Conservation (phyloP, 768 basidiomycete species). For the Russula foetens region DNA sequence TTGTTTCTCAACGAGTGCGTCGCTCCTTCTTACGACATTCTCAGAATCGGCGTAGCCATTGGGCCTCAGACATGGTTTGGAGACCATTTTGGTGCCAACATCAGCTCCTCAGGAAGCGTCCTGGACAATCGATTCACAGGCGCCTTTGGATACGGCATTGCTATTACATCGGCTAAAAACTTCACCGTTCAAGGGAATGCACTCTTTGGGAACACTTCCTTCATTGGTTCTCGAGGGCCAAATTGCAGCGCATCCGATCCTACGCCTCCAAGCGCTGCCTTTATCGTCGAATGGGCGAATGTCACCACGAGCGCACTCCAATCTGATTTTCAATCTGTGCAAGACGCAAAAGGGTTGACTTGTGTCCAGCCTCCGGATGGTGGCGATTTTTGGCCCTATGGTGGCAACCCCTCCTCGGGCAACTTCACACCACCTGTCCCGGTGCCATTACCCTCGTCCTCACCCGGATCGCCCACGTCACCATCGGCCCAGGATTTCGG, state of each 20-base stretch:
- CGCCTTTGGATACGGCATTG: conserved; percentile 70
- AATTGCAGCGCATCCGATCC: conserved; percentile 47
- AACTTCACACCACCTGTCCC: conserved; percentile 23
- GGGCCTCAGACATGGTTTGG: conserved; percentile 76
- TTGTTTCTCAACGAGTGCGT: background rate
- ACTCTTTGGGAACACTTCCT: conserved; percentile 62
- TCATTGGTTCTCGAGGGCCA: conserved; percentile 60
- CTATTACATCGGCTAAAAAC: conserved; percentile 50
- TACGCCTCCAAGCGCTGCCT: conserved; percentile 49
- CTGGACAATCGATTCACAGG: conserved; percentile 51
- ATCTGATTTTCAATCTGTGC: conserved; percentile 41
- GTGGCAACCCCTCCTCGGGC: conserved; percentile 35
- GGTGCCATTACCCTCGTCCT: background rate
- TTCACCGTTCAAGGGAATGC: conserved; percentile 60
- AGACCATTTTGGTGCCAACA: conserved; percentile 44
- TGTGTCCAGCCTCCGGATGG: conserved; percentile 61
- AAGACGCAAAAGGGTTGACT: conserved; percentile 49
- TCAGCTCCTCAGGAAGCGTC: conserved; percentile 46
- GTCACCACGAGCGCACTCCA: conserved; percentile 40
- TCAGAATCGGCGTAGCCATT: conserved; percentile 71
- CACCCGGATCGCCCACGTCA: conserved; percentile 16
- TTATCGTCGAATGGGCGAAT: conserved; percentile 44
- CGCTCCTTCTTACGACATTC: background rate
- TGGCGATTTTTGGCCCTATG: conserved; percentile 69
- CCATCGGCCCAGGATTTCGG: conserved; percentile 11